Conservation (phyloP, 2,329 filamentous ascomycete species). For the Sclerotiophoma versabilis region DNA sequence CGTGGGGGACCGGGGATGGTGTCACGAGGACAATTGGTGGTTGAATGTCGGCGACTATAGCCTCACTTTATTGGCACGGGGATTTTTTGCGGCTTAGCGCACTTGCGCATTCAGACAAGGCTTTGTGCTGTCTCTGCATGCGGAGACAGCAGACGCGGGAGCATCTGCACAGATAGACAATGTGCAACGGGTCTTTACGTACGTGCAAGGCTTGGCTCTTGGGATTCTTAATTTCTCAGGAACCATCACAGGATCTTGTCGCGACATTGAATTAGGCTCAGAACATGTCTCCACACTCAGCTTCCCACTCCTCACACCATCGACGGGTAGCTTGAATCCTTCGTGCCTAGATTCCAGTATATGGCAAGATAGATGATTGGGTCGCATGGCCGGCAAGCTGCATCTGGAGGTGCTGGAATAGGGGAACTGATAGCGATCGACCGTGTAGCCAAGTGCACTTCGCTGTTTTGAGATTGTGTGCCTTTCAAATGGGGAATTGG, state of each 20-base stretch:
- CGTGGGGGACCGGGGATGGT: conserved; percentile 1
- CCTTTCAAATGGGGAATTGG: conserved; percentile 18
- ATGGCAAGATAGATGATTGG: conserved; percentile 4
- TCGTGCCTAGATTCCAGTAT: background rate
- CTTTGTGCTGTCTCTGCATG: conserved; percentile 15
- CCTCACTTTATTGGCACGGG: conserved; percentile 37
- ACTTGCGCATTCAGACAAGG: conserved; percentile 1
- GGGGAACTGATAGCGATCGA: conserved; percentile 20
- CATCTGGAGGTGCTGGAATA: conserved; percentile 8
- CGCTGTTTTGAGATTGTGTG: conserved; percentile 15
- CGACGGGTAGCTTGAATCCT: conserved; percentile 9
- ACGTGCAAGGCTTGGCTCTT: conserved; percentile 4
- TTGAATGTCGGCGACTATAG: conserved; percentile 35
- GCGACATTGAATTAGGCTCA: conserved; percentile 23
- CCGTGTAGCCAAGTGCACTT: conserved; percentile 20
- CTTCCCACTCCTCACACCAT: conserved; percentile 8
- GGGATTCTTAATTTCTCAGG: background rate
- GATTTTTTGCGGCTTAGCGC: conserved; percentile 10
- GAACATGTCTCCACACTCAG: conserved; percentile 6
- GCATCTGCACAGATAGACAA: conserved; percentile 4
- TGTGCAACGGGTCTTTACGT: conserved; percentile 4
- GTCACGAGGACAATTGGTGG: conserved; percentile 21
- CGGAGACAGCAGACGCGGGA: conserved; percentile 1
- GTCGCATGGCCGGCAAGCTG: conserved; percentile 6
- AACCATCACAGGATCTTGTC: conserved; percentile 8